phyloP scores from a whole-genome alignment of 352 stramenopile genomes.

The Phytophthora macrochlamydospora region DNA sequence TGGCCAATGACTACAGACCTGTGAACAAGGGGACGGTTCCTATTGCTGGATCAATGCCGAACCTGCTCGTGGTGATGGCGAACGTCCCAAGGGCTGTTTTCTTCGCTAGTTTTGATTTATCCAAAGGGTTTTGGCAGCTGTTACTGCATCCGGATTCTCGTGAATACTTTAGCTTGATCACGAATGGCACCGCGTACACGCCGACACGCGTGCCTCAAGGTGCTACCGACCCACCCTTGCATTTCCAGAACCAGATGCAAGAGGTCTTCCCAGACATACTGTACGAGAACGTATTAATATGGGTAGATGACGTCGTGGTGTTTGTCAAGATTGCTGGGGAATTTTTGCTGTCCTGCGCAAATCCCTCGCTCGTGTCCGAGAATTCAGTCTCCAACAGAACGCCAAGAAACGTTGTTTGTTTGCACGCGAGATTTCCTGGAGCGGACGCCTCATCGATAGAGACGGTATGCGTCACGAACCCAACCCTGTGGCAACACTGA shows the following conservation, averaged over 20 bases:
- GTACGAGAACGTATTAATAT: conserved; percentile 16
- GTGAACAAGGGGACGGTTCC: conserved; percentile 2
- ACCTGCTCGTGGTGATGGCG: neutral
- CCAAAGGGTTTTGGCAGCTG: conserved; percentile 28
- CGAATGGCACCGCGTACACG: conserved; percentile 17
- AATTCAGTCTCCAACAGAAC: conserved; percentile 25
- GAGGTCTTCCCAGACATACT: conserved; percentile 9
- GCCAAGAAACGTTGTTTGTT: conserved; percentile 22
- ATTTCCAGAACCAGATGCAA: conserved; percentile 21
- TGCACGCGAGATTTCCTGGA: conserved; percentile 17
- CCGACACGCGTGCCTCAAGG: conserved; percentile 11
- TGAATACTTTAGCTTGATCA: conserved; percentile 24
- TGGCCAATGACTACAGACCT: conserved; percentile 3
- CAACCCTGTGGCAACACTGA: neutral
- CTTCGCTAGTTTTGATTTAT: conserved; percentile 19
- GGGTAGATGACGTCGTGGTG: conserved; percentile 33
- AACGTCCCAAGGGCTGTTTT: neutral
- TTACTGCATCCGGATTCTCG: conserved; percentile 8
- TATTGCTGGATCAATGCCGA: neutral
- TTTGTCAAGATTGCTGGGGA: conserved; percentile 13
- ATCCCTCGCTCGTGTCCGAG: conserved; percentile 15
- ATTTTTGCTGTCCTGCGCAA: conserved; percentile 14
- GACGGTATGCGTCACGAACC: conserved; percentile 19
- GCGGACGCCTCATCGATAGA: conserved; percentile 18
- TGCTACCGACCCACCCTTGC: conserved; percentile 3